A percentile compares a stretch with the other conserved stretches of the same genome.
Evolutionary conservation across 2,329 filamentous ascomycete genomes (phyloP).

Genomic region (Trichoderma sp.): DNA sequence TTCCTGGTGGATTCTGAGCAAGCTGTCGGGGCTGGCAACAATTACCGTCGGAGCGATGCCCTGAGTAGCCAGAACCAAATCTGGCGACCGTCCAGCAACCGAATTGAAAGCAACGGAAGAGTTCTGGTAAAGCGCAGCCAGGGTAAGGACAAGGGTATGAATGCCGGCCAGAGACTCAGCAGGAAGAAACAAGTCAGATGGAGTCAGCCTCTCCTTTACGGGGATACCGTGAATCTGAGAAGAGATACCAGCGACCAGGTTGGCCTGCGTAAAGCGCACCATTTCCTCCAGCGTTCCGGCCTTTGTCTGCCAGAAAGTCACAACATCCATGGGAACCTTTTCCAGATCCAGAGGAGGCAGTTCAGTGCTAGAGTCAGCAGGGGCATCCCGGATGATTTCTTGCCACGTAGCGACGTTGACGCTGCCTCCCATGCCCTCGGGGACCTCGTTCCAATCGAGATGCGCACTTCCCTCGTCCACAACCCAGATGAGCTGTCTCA

Average conservation of each 20-base stretch:
- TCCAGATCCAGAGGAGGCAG: slow-evolving; percentile 65
- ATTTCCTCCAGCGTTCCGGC: slow-evolving; percentile 62
- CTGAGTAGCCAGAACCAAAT: slow-evolving; percentile 72
- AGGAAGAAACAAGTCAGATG: slow-evolving; percentile 80
- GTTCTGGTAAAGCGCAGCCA: slow-evolving; percentile 82
- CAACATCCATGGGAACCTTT: slow-evolving; percentile 54
- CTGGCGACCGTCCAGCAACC: slow-evolving; percentile 71
- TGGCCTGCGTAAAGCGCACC: slow-evolving; percentile 77
- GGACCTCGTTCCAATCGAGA: slow-evolving; percentile 92
- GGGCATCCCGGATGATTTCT: slow-evolving; percentile 75
- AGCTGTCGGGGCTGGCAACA: slow-evolving; percentile 72
- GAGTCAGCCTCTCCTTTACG: slow-evolving; percentile 68
- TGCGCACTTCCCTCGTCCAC: slow-evolving; percentile 88
- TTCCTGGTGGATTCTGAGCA: slow-evolving; percentile 67
- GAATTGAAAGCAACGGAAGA: slow-evolving; percentile 86
- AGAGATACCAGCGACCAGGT: slow-evolving; percentile 84
- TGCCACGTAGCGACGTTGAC: slow-evolving; percentile 92
- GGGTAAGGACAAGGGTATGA: slow-evolving; percentile 76
- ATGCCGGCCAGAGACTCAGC: slow-evolving; percentile 78
- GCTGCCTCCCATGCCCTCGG: slow-evolving; percentile 71
- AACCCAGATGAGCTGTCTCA: slow-evolving; percentile 86
- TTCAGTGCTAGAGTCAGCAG: slow-evolving; percentile 58
- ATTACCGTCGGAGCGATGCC: slow-evolving; percentile 80
- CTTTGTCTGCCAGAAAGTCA: slow-evolving; percentile 67
- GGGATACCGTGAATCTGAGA: slow-evolving; percentile 77